phyloP scores from a whole-genome alignment of 768 basidiomycete genomes.

The Termitomyces sp. region DNA sequence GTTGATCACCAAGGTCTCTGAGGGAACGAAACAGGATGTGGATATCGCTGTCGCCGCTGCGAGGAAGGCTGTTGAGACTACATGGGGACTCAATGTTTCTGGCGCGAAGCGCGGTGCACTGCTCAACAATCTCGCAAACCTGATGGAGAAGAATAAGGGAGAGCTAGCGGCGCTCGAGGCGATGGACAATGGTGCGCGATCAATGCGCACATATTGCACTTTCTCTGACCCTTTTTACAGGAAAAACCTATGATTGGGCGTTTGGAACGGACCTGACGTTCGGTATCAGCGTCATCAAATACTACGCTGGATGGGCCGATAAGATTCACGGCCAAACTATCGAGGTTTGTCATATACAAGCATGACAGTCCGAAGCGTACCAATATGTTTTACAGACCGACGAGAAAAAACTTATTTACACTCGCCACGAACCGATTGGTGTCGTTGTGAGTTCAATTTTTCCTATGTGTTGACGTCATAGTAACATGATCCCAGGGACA shows the following conservation, averaged over 20 bases:
- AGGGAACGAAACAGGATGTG: conserved; percentile 65
- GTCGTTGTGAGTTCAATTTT: conserved; percentile 26
- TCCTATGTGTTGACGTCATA: neutral
- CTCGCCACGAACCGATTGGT: conserved; percentile 57
- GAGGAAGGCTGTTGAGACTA: conserved; percentile 27
- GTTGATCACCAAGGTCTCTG: conserved; percentile 48
- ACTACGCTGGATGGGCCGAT: conserved; percentile 62
- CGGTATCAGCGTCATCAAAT: conserved; percentile 34
- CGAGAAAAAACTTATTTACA: conserved; percentile 50
- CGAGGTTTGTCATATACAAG: conserved; percentile 22
- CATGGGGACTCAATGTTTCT: conserved; percentile 47
- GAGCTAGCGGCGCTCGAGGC: conserved; percentile 47
- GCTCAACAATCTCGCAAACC: conserved; percentile 42
- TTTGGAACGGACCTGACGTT: conserved; percentile 17
- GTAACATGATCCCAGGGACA: conserved; percentile 14
- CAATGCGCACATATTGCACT: neutral
- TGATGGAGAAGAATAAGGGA: conserved; percentile 43
- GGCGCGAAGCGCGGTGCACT: conserved; percentile 33
- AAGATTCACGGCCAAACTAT: conserved; percentile 48
- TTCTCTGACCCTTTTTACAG: conserved; percentile 5
- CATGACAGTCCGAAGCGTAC: neutral
- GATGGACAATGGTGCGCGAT: conserved; percentile 34
- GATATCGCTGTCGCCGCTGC: conserved; percentile 69
- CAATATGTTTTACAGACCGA: conserved; percentile 22
- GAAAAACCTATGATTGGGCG: conserved; percentile 25